These are phyloP conservation scores for Petunia axillaris DNA, from an alignment of 257 asterid genomes.

Conservation along the genomic window DNA sequence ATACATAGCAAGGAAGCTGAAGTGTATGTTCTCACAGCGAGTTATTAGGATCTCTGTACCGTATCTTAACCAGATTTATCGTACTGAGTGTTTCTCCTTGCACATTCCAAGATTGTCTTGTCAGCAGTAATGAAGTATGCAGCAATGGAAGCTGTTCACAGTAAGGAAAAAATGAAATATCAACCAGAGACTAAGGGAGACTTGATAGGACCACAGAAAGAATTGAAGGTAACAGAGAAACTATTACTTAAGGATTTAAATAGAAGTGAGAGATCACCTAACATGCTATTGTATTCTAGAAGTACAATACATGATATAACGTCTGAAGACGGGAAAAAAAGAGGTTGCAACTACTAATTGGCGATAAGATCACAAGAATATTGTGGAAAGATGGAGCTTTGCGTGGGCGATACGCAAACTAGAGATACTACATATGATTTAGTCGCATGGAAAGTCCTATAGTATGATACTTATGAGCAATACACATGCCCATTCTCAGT, in stretches of 20 bases:
- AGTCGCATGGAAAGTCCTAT: background rate
- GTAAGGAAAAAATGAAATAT: constrained; percentile 15
- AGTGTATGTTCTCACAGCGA: background rate
- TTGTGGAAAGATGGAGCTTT: background rate
- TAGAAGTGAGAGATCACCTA: background rate
- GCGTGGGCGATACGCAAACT: background rate
- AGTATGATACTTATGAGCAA: background rate
- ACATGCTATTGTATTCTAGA: background rate
- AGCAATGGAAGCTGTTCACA: constrained; percentile 72
- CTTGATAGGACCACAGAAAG: background rate
- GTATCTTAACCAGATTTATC: constrained; percentile 40
- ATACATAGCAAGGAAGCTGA: background rate
- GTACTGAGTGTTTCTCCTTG: constrained; percentile 67
- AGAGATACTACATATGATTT: background rate
- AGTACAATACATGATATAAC: background rate
- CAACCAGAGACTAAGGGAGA: background rate
- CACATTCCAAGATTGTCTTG: constrained; percentile 76
- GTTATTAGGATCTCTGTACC: background rate
- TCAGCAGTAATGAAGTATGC: constrained; percentile 87
- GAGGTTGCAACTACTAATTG: background rate
- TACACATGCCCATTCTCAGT: background rate
- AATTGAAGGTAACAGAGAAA: background rate
- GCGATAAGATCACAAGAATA: background rate
- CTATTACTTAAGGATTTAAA: background rate
- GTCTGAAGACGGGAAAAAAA: background rate